Evolutionary conservation across 768 basidiomycete genomes (phyloP).

Genomic region (Psilocybe tampanensis): DNA sequence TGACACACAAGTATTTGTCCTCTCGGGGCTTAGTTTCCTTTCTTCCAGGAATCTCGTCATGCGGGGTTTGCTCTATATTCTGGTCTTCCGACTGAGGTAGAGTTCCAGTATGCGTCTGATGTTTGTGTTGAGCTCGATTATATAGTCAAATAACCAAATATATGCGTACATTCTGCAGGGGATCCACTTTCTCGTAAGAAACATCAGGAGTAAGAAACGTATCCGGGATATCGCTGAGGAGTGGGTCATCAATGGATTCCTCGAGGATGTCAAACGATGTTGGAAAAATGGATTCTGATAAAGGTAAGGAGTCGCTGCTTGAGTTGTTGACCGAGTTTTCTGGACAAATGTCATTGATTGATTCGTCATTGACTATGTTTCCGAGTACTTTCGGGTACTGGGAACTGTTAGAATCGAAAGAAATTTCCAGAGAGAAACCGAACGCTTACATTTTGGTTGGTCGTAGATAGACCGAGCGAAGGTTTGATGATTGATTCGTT

Average conservation of each 20-base stretch:
- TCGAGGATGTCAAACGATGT: slow-evolving; percentile 26
- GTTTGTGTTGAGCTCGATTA: not conserved
- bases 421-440: too few relatives aligned
- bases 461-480: not conserved
- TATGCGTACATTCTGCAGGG: slow-evolving; percentile 17
- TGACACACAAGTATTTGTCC: too few relatives aligned
- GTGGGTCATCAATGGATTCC: slow-evolving; percentile 11
- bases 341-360: not conserved
- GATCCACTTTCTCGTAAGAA: slow-evolving; percentile 4
- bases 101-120: not conserved
- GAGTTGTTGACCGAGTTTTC: not conserved
- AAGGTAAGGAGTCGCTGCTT: not conserved
- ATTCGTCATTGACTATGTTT: not conserved
- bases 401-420: too few relatives aligned
- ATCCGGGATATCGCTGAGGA: slow-evolving; percentile 10
- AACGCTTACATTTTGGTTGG: not conserved
- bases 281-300: slow-evolving; percentile 3
- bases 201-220: slow-evolving; percentile 18
- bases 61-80: not conserved
- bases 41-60: not conserved
- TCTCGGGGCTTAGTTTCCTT: not conserved
- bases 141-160: slow-evolving; percentile 1
- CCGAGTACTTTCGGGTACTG: too few relatives aligned
- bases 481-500: not conserved
- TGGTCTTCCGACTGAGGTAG: not conserved